Percentiles rank a stretch among this genome's conserved stretches.
phyloP scores from a whole-genome alignment of 371 early-diverging fungal species.

The Mucor plumbeus region DNA sequence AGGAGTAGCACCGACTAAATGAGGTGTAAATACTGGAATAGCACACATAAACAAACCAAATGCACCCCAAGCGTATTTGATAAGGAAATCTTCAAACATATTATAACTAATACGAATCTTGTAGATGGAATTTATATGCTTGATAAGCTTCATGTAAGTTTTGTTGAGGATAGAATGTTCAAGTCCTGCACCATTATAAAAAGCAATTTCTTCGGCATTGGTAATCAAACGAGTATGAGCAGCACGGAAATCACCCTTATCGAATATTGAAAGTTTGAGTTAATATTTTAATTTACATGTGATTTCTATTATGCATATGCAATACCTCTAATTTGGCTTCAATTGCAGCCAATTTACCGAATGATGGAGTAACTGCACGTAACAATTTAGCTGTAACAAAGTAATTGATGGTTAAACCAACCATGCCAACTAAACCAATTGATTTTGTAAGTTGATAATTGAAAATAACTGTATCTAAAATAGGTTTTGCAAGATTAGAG shows the following conservation, averaged over 20 bases:
- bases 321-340: constrained; percentile 80
- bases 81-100: constrained; percentile 91
- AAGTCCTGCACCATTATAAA: constrained; percentile 78
- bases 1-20: constrained; percentile 36
- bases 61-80: constrained; percentile 81
- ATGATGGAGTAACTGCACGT: constrained; percentile 80
- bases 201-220: constrained; percentile 90
- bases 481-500: constrained; percentile 86
- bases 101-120: constrained; percentile 82
- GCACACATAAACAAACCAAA: constrained; percentile 77
- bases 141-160: constrained; percentile 70
- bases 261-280: neutral
- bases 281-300: neutral
- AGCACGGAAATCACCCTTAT: constrained; percentile 82
- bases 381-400: constrained; percentile 73
- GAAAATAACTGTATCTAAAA: constrained; percentile 85
- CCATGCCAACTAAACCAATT: constrained; percentile 76
- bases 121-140: constrained; percentile 83
- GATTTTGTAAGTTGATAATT: constrained; percentile 80
- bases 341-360: constrained; percentile 84
- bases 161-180: constrained; percentile 78
- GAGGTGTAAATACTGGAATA: constrained; percentile 82
- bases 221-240: constrained; percentile 86
- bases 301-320: neutral
- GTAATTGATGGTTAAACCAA: constrained; percentile 74